phyloP scores from a whole-genome alignment of 192 early-diverging fungal species.

The Coemansia sp. region DNA sequence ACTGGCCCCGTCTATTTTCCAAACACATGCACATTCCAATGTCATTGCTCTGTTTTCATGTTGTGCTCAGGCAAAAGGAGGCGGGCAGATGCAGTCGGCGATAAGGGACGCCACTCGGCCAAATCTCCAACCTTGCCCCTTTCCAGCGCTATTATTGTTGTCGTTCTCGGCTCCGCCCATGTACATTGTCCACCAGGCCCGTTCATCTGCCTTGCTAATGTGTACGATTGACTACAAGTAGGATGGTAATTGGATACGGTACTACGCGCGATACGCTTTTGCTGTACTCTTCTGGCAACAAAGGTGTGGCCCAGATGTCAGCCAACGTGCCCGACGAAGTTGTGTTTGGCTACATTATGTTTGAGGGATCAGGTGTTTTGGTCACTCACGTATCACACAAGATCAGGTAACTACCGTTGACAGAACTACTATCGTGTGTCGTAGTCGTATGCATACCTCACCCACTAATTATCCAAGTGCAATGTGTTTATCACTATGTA shows the following conservation, averaged over 20 bases:
- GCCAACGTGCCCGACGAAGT: slow-evolving; percentile 39
- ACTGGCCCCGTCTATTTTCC: not conserved
- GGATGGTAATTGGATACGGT: slow-evolving; percentile 52
- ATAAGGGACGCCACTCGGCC: slow-evolving; percentile 10
- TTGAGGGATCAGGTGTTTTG: slow-evolving; percentile 48
- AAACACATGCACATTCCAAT: not conserved
- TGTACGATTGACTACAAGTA: slow-evolving; percentile 11
- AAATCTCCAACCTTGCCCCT: slow-evolving; percentile 1
- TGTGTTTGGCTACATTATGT: slow-evolving; percentile 41
- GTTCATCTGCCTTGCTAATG: not conserved
- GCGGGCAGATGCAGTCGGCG: not conserved
- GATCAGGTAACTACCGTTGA: slow-evolving; percentile 32
- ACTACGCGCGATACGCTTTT: slow-evolving; percentile 40
- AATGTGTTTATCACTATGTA: slow-evolving; percentile 4
- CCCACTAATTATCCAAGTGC: not conserved
- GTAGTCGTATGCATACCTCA: not conserved
- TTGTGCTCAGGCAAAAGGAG: not conserved
- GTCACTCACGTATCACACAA: slow-evolving; percentile 53
- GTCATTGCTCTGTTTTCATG: not conserved
- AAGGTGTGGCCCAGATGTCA: slow-evolving; percentile 45
- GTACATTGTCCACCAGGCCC: not conserved
- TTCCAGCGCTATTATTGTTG: not conserved
- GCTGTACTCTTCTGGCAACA: slow-evolving; percentile 38
- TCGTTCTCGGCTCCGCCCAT: not conserved
- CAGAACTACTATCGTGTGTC: not conserved